Percentiles rank a stretch among this genome's conserved stretches.
phyloP scores from a whole-genome alignment of 352 stramenopile species.

The Pythium periplocum region DNA sequence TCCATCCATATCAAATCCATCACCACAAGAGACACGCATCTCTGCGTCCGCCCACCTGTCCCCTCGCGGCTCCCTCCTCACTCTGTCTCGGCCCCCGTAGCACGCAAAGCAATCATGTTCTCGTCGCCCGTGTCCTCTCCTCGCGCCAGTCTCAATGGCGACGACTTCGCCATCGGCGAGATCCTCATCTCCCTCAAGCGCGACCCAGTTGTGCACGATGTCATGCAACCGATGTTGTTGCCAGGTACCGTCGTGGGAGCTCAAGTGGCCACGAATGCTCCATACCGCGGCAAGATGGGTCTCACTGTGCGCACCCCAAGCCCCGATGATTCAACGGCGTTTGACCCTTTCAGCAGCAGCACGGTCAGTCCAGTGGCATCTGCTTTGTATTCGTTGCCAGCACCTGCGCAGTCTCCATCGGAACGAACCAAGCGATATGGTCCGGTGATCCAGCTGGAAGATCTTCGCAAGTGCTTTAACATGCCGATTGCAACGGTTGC shows the following conservation, averaged over 20 bases:
- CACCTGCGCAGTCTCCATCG: conserved; percentile 24
- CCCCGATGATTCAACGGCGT: conserved; percentile 18
- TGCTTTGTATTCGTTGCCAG: conserved; percentile 19
- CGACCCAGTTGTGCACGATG: conserved; percentile 25
- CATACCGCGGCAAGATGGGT: conserved; percentile 41
- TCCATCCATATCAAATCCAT: conserved; percentile 4
- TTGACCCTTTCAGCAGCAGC: conserved; percentile 28
- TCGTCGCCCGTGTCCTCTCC: conserved; percentile 4
- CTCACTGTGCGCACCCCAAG: conserved; percentile 39
- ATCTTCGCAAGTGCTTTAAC: conserved; percentile 77
- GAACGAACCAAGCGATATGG: conserved; percentile 55
- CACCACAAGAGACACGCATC: conserved; percentile 22
- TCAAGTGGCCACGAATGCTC: conserved; percentile 3
- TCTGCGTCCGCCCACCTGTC: background rate
- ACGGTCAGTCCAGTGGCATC: conserved; percentile 51
- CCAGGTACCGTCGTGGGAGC: conserved; percentile 10
- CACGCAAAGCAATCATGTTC: background rate
- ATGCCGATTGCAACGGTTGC: conserved; percentile 79
- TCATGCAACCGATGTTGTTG: background rate
- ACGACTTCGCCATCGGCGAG: conserved; percentile 70
- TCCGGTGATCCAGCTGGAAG: conserved; percentile 64
- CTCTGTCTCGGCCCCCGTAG: background rate
- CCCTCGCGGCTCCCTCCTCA: conserved; percentile 9
- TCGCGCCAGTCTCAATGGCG: conserved; percentile 27
- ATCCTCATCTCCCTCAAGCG: conserved; percentile 77